Percentiles rank a stretch among this genome's conserved stretches.
phyloP scores from a whole-genome alignment of 768 basidiomycete species.

The Lyophyllum atratum region DNA sequence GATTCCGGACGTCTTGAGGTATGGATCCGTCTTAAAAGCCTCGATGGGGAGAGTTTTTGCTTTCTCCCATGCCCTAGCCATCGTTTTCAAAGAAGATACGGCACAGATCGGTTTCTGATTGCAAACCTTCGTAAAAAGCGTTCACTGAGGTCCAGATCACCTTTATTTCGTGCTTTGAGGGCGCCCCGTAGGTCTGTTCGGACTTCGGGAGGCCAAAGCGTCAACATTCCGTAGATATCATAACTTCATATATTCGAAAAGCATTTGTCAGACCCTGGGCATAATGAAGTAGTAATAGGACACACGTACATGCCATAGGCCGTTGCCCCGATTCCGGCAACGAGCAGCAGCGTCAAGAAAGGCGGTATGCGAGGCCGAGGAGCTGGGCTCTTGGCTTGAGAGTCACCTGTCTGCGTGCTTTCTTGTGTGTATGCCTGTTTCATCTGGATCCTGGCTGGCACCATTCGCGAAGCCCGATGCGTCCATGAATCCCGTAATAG shows the following conservation, averaged over 20 bases:
- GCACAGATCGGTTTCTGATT: not conserved
- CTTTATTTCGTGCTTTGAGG: conserved; percentile 60
- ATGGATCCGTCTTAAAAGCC: conserved; percentile 44
- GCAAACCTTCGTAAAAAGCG: conserved; percentile 56
- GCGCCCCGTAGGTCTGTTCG: conserved; percentile 66
- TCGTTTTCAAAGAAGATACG: conserved; percentile 10
- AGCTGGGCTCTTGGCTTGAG: not conserved
- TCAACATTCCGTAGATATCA: conserved; percentile 56
- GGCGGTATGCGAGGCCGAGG: conserved; percentile 37
- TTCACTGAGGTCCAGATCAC: conserved; percentile 52
- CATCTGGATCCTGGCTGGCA: not conserved
- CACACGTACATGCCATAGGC: conserved; percentile 36
- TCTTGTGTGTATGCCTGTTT: not conserved
- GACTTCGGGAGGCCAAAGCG: conserved; percentile 67
- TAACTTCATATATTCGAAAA: conserved; percentile 41
- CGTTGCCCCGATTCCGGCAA: conserved; percentile 30
- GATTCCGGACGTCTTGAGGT: conserved; percentile 70
- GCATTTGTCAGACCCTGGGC: too few relatives aligned
- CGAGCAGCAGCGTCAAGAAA: conserved; percentile 28
- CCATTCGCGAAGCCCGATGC: not conserved
- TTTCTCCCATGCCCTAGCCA: conserved; percentile 55
- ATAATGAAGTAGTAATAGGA: too few relatives aligned
- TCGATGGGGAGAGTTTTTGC: conserved; percentile 45
- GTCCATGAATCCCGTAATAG: not conserved
- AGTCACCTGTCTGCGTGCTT: not conserved